phyloP scores from a whole-genome alignment of 108 stramenopile genomes.

The Pseudonitzschia multiseries region DNA sequence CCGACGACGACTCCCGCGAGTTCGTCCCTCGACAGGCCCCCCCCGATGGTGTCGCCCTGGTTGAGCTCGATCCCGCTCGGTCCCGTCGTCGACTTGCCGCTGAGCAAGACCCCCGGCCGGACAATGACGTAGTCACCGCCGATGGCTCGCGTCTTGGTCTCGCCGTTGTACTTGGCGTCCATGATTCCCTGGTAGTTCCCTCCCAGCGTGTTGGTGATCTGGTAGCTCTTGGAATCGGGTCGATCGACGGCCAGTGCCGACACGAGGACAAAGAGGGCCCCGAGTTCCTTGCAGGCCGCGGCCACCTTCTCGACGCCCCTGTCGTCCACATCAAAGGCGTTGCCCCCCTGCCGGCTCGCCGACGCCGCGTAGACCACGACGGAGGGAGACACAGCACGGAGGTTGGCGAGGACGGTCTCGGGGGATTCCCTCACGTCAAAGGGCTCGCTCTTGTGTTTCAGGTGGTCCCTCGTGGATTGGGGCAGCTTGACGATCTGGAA shows the following conservation, averaged over 20 bases:
- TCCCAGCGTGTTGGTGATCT: conserved; percentile 43
- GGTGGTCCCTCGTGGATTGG: background rate
- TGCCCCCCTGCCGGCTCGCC: conserved; percentile 47
- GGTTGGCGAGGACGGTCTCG: background rate
- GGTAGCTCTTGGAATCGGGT: conserved; percentile 44
- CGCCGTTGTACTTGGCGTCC: conserved; percentile 43
- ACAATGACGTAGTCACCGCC: conserved; percentile 37
- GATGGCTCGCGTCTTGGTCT: conserved; percentile 22
- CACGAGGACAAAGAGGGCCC: conserved; percentile 42
- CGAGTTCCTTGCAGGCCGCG: conserved; percentile 30
- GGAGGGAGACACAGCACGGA: conserved; percentile 5
- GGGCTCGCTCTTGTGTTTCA: background rate
- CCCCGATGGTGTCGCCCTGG: conserved; percentile 56
- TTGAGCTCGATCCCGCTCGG: conserved; percentile 41
- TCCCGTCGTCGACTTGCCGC: conserved; percentile 35
- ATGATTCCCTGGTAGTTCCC: conserved; percentile 41
- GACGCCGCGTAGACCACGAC: conserved; percentile 59
- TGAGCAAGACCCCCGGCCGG: conserved; percentile 49
- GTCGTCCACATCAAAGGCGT: conserved; percentile 34
- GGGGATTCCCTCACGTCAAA: conserved; percentile 12
- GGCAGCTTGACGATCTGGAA: conserved; percentile 27
- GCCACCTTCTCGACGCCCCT: conserved; percentile 43
- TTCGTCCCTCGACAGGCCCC: conserved; percentile 47
- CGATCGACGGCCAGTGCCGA: conserved; percentile 45
- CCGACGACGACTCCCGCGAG: conserved; percentile 50